A percentile compares a stretch with the other conserved stretches of the same genome.
These are phyloP conservation scores for Cyclotella distinguenda DNA, from an alignment of 108 stramenopile species.

Conservation along the genomic window DNA sequence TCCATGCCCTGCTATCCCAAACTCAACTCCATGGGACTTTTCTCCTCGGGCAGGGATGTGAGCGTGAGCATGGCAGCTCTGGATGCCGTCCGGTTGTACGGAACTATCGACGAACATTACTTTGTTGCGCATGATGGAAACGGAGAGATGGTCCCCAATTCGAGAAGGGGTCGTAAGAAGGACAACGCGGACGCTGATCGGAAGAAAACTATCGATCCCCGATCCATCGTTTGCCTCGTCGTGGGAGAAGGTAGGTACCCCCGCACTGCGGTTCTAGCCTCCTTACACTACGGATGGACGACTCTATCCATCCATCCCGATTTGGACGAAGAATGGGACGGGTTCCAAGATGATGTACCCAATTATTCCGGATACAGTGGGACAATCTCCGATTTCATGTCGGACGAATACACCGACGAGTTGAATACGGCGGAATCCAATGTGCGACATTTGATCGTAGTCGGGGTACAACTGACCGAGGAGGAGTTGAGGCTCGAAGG, in stretches of 20 bases:
- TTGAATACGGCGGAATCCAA: neutral
- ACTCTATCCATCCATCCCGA: conserved; percentile 33
- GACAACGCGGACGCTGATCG: neutral
- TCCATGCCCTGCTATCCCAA: conserved; percentile 41
- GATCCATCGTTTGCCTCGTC: conserved; percentile 41
- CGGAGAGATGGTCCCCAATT: conserved; percentile 12
- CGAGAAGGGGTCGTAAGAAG: neutral
- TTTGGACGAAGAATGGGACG: conserved; percentile 41
- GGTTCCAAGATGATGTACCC: conserved; percentile 28
- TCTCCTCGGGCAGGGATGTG: conserved; percentile 14
- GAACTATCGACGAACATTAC: conserved; percentile 22
- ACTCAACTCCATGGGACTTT: conserved; percentile 34
- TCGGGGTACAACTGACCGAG: conserved; percentile 22
- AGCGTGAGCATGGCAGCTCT: conserved; percentile 46
- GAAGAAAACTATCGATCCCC: conserved; percentile 13
- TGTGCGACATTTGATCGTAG: conserved; percentile 26
- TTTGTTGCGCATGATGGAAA: conserved; percentile 35
- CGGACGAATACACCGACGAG: conserved; percentile 2
- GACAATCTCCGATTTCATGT: conserved; percentile 31
- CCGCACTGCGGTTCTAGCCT: conserved; percentile 38
- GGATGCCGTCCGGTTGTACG: conserved; percentile 41
- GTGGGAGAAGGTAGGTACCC: conserved; percentile 36
- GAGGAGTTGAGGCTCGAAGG: conserved; percentile 27
- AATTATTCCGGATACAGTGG: conserved; percentile 37
- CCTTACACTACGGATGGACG: conserved; percentile 45